Evolutionary conservation across 768 basidiomycete species (phyloP), one percentile per base, ranked within the genome.

Genomic region (Suillus lakei): DNA sequence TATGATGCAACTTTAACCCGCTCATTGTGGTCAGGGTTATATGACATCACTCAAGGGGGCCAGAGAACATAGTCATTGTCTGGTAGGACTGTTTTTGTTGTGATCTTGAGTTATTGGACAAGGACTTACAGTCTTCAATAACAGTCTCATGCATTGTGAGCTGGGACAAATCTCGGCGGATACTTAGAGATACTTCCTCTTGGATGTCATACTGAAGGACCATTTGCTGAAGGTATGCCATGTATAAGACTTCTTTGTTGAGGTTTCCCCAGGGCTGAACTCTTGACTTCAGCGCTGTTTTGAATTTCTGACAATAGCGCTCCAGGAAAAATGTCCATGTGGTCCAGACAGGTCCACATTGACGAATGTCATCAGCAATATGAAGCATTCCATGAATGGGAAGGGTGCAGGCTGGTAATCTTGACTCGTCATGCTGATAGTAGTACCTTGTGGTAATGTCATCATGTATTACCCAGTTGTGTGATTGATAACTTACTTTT

Each of bases 321-420:
- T 75, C 73, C 64, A 56, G 43, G 43, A 44, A 44, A 50, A 76
- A 73, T 4, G 71, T 61, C 74, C 74, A 74, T 5, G 60, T 67
- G 3, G 64, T 54, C 67, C 74, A 73, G 2, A 68, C 62, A 2
- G 74, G 74, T 3, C 70, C 68, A 9, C 59, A 64, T 21, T 41
- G 18, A n/a, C 30, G 30, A 56, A 74, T 71, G 23, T 62, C 61
- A 34, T 73, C 41, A 5, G 65, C 63, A 55, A 72, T 28, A 62
- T 75, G 73, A 3, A 74, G 67, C 4, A 76, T 61, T 8, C 62
- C 64, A 36, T 75, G 76, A 2, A 74, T 61, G 0, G 67, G 61
- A 8, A 70, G 26, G 1, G 70, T 66, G 46, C 76, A 77, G 0
- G 59, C 23, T 4, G 61, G 41, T 6, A 73, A 62, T 13, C 60